A percentile compares a stretch with the other conserved stretches of the same genome.
Evolutionary conservation across 345 rosid genomes (phyloP).

Genomic region (Laguncularia racemosa): DNA sequence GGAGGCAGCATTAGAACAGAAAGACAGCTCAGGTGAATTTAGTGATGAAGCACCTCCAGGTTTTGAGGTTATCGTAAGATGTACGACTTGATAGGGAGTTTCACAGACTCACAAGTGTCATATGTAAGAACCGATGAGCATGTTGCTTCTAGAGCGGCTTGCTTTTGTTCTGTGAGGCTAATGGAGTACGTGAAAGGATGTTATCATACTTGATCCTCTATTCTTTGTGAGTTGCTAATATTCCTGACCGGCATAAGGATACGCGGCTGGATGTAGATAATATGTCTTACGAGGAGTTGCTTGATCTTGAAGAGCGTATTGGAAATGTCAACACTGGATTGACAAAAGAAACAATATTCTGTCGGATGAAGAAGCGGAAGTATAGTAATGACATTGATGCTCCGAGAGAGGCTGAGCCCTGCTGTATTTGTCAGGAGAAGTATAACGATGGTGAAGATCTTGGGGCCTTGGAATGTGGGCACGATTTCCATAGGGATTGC

Average conservation of each 20-base stretch:
- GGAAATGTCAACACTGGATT: slow-evolving; percentile 89
- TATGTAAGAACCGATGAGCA: too few relatives aligned
- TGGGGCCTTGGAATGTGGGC: slow-evolving; percentile 73
- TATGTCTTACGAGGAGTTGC: slow-evolving; percentile 93
- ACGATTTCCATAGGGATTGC: slow-evolving; percentile 61
- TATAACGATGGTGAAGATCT: slow-evolving; percentile 52
- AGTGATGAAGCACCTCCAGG: too few relatives aligned
- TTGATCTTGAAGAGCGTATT: slow-evolving; percentile 83
- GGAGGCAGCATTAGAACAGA: too few relatives aligned
- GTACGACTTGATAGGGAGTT: too few relatives aligned
- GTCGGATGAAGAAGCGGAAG: slow-evolving; percentile 37
- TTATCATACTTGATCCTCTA: slow-evolving; percentile 74
- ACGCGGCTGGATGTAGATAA: slow-evolving; percentile 97
- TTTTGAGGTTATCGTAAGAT: too few relatives aligned
- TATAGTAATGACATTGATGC: slow-evolving; percentile 12
- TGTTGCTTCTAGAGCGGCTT: too few relatives aligned
- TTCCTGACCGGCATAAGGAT: slow-evolving; percentile 77
- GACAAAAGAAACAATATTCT: slow-evolving; percentile 53
- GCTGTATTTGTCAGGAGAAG: slow-evolving; percentile 91
- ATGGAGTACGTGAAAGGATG: too few relatives aligned
- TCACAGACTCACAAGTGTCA: too few relatives aligned
- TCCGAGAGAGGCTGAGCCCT: slow-evolving; percentile 61
- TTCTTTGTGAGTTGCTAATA: slow-evolving; percentile 51
- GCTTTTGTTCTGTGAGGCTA: too few relatives aligned
- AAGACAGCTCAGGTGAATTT: too few relatives aligned